These are phyloP conservation scores for Irpex rosettiformis DNA, from an alignment of 1,284 basidiomycete genomes.

Conservation along the genomic window DNA sequence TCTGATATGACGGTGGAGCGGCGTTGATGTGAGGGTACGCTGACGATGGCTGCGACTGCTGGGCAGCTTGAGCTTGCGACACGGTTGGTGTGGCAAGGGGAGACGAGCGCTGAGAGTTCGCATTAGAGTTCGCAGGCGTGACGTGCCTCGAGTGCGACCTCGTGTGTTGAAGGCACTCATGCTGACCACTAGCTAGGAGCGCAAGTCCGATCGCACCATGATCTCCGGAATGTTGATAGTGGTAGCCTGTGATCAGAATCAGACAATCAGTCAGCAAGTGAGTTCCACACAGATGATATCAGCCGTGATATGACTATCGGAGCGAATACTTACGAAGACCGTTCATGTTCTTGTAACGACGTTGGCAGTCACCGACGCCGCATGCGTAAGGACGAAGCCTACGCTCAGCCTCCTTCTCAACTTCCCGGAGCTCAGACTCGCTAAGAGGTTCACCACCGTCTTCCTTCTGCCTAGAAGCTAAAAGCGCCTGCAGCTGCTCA, in stretches of 20 bases:
- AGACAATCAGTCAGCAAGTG: slow-evolving; percentile 2
- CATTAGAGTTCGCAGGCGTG: slow-evolving; percentile 24
- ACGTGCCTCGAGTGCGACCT: slow-evolving; percentile 23
- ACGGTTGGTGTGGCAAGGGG: slow-evolving; percentile 21
- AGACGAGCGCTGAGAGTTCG: slow-evolving; percentile 19
- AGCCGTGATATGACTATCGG: slow-evolving; percentile 9
- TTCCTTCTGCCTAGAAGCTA: slow-evolving; percentile 54
- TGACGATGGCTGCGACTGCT: neutral
- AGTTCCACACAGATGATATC: slow-evolving; percentile 1
- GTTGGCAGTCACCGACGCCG: slow-evolving; percentile 86
- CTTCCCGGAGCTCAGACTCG: slow-evolving; percentile 67
- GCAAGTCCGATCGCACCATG: slow-evolving; percentile 87
- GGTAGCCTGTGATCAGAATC: slow-evolving; percentile 59
- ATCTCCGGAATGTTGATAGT: slow-evolving; percentile 95
- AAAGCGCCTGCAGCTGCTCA: slow-evolving; percentile 64
- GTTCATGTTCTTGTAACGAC: slow-evolving; percentile 99
- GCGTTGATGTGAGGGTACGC: slow-evolving; percentile 3
- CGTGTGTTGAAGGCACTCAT: slow-evolving; percentile 49
- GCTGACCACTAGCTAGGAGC: slow-evolving; percentile 81
- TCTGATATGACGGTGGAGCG: slow-evolving; percentile 37
- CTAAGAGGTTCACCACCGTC: slow-evolving; percentile 41
- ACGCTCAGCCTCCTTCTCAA: slow-evolving; percentile 80
- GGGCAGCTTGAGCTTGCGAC: slow-evolving; percentile 18
- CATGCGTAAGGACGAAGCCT: slow-evolving; percentile 84
- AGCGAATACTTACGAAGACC: slow-evolving; percentile 55